Conservation (phyloP, 768 basidiomycete species). For the Tephrocybe sp. region DNA sequence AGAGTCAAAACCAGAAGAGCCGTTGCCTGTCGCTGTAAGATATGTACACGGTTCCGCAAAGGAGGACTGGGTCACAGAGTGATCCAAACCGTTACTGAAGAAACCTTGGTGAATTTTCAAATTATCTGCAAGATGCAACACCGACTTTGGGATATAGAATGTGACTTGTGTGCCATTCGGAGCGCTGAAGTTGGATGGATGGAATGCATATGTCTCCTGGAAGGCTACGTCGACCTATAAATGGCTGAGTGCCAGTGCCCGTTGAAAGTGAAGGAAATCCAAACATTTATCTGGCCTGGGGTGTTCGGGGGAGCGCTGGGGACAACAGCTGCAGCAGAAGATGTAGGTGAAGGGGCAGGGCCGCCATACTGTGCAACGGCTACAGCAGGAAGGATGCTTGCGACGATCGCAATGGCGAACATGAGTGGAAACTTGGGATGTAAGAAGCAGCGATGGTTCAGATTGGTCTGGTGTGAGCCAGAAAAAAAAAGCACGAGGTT, state of each 20-base stretch:
- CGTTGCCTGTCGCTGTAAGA: conserved; percentile 35
- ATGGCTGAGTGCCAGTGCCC: background rate
- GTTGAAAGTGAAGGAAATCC: conserved; percentile 1
- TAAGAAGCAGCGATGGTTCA: conserved; percentile 7
- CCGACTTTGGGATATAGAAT: conserved; percentile 51
- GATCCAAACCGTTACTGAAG: conserved; percentile 35
- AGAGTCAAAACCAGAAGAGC: conserved; percentile 51
- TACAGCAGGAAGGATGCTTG: conserved; percentile 29
- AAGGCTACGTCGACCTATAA: conserved; percentile 42
- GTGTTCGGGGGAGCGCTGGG: conserved; percentile 40
- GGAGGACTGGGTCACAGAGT: conserved; percentile 57
- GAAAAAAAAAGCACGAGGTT: background rate
- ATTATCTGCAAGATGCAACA: background rate
- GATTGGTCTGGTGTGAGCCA: too few relatives aligned
- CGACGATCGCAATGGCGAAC: conserved; percentile 24
- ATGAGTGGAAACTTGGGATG: conserved; percentile 20
- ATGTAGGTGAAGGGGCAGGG: conserved; percentile 17
- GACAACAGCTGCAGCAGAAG: conserved; percentile 25
- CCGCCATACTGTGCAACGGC: conserved; percentile 37
- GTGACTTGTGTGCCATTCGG: conserved; percentile 48
- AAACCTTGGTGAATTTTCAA: conserved; percentile 6
- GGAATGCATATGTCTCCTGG: conserved; percentile 36
- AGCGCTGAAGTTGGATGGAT: conserved; percentile 44
- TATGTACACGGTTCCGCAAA: conserved; percentile 52
- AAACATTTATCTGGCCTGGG: conserved; percentile 33